These are phyloP conservation scores for Posidonia australis DNA, from an alignment of 106 monocot species.

Conservation along the genomic window DNA sequence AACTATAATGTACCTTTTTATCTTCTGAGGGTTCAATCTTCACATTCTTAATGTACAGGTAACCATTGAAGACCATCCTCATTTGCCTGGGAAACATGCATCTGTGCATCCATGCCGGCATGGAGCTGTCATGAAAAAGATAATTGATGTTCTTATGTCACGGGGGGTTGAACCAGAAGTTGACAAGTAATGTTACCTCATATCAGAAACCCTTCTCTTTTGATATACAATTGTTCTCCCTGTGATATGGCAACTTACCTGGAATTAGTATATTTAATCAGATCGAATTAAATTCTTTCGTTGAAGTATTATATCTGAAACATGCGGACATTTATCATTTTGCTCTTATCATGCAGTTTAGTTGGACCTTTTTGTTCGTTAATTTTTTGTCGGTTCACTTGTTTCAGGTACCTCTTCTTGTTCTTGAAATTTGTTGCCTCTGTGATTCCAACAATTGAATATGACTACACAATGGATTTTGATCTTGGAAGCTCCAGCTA, in stretches of 20 bases:
- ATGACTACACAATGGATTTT: conserved; percentile 98
- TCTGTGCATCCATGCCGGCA: conserved; percentile 96
- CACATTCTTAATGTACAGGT: conserved; percentile 35
- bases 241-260: no score
- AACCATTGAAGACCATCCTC: conserved; percentile 99
- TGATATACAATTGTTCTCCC: background rate
- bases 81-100: conserved; percentile 94
- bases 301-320: no score
- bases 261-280: no score
- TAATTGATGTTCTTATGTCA: conserved; percentile 91
- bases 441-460: conserved; percentile 95
- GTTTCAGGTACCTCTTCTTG: conserved; percentile 80
- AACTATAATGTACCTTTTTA: no score
- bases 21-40: background rate
- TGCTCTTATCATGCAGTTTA: background rate
- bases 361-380: background rate
- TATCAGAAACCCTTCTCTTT: background rate
- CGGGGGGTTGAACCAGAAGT: conserved; percentile 95
- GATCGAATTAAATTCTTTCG: no score
- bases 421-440: conserved; percentile 98
- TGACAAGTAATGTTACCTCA: conserved; percentile 57
- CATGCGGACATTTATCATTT: no score
- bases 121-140: conserved; percentile 99
- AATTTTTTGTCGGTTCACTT: background rate
- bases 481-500: conserved; percentile 82